phyloP scores from a whole-genome alignment of 2,329 filamentous ascomycete genomes.

The Aspergillus floridensis region DNA sequence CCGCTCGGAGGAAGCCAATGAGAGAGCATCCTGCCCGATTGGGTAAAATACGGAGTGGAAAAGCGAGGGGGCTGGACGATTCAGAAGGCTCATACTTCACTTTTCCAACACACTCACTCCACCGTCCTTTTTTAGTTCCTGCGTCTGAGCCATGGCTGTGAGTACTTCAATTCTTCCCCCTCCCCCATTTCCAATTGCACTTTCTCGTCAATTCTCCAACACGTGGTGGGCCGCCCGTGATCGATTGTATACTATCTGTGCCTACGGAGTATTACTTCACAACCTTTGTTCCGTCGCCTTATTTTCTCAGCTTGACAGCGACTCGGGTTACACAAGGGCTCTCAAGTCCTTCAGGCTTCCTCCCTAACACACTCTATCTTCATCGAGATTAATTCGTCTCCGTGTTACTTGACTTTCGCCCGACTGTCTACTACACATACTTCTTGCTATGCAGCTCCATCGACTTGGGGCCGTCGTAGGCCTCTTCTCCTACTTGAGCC shows the following conservation, averaged over 20 bases:
- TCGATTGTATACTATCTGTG: background rate
- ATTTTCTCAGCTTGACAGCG: background rate
- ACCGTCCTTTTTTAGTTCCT: slow-evolving; percentile 1
- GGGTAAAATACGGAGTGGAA: slow-evolving; percentile 7
- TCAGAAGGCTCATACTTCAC: slow-evolving; percentile 11
- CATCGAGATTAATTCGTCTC: slow-evolving; percentile 1
- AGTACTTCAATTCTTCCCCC: background rate
- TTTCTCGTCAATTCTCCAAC: slow-evolving; percentile 2
- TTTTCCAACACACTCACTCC: background rate
- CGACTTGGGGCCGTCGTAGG: slow-evolving; percentile 25
- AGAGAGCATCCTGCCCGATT: slow-evolving; percentile 5
- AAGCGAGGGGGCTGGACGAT: slow-evolving; percentile 21
- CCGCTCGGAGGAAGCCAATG: background rate
- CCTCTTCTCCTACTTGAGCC: slow-evolving; percentile 27
- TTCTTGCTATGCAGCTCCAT: slow-evolving; percentile 33
- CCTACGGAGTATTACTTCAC: background rate
- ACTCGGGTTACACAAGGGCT: background rate
- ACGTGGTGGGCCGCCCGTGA: background rate
- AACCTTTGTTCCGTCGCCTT: background rate
- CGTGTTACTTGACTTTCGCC: slow-evolving; percentile 6
- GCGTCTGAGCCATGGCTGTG: background rate
- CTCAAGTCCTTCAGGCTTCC: background rate
- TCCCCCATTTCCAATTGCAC: slow-evolving; percentile 3
- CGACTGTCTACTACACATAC: background rate
- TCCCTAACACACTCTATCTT: background rate